Conservation (phyloP, 1,139 yeast genomes). For the Debaryomycetaceae sp. region DNA sequence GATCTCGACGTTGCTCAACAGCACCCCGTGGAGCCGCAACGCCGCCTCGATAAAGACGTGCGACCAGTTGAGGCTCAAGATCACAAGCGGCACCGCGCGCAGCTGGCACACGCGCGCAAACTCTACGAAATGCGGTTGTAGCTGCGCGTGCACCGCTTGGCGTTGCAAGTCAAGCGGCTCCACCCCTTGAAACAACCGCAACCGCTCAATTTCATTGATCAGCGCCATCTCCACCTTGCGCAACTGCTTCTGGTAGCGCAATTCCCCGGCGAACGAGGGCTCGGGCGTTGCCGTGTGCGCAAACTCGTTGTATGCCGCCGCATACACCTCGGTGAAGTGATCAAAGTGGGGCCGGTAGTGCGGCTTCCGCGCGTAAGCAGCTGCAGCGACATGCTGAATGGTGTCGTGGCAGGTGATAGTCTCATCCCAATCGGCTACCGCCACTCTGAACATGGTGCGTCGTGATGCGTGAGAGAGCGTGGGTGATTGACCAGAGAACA, state of each 20-base stretch:
- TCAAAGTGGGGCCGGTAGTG: constrained; percentile 35
- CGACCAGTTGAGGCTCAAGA: constrained; percentile 69
- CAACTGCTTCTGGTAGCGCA: constrained; percentile 40
- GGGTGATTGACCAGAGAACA: too few species aligned
- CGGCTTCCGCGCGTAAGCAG: constrained; percentile 42
- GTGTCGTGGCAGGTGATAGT: constrained; percentile 61
- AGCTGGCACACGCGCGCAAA: constrained; percentile 24
- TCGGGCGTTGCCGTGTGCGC: not conserved
- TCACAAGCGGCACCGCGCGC: constrained; percentile 31
- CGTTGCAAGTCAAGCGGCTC: constrained; percentile 22
- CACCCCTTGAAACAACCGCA: constrained; percentile 44
- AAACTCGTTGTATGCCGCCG: constrained; percentile 28
- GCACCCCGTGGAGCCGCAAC: constrained; percentile 27
- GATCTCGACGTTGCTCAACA: constrained; percentile 19
- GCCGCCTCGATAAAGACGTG: constrained; percentile 41
- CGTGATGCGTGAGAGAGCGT: too few species aligned
- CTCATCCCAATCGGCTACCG: constrained; percentile 69
- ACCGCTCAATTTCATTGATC: constrained; percentile 37
- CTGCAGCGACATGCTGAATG: constrained; percentile 44
- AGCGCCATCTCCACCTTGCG: constrained; percentile 48
- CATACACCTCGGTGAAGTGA: constrained; percentile 44
- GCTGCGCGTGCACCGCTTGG: constrained; percentile 32
- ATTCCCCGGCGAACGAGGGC: not conserved
- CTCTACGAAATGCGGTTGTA: constrained; percentile 42
- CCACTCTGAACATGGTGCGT: constrained; percentile 6